Conservation (phyloP, 495 filamentous ascomycete species). For the Aspergillus egyptiacus region DNA sequence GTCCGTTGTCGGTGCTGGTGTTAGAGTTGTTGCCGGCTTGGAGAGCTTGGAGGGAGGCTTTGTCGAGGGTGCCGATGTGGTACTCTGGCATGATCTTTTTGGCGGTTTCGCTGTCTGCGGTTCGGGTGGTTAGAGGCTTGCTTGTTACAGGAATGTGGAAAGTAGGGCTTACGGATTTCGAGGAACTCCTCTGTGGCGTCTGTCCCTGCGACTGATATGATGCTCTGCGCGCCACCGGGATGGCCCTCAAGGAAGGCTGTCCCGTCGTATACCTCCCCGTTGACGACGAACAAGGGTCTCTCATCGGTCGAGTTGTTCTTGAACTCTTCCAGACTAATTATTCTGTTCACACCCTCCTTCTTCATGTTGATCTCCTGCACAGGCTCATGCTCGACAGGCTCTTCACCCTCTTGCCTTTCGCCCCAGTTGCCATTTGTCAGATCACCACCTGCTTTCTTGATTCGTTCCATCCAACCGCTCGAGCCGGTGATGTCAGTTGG, state of each 20-base stretch:
- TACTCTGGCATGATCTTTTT: slow-evolving; percentile 88
- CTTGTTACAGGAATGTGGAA: neutral
- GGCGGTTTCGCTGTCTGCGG: slow-evolving; percentile 78
- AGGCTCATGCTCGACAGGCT: slow-evolving; percentile 34
- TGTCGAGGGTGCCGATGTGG: slow-evolving; percentile 74
- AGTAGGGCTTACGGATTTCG: slow-evolving; percentile 70
- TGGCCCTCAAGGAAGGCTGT: slow-evolving; percentile 78
- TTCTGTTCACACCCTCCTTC: slow-evolving; percentile 56
- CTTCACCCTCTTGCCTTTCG: slow-evolving; percentile 59
- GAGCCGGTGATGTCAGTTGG: slow-evolving; percentile 78
- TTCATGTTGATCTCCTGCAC: slow-evolving; percentile 77
- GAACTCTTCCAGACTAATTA: slow-evolving; percentile 68
- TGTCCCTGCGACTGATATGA: slow-evolving; percentile 73
- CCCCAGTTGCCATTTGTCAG: slow-evolving; percentile 83
- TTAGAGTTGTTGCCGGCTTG: slow-evolving; percentile 13
- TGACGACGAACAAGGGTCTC: slow-evolving; percentile 85
- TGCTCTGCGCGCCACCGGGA: slow-evolving; percentile 85
- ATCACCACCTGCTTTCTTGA: slow-evolving; percentile 84
- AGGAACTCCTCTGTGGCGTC: slow-evolving; percentile 93
- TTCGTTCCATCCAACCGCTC: slow-evolving; percentile 93
- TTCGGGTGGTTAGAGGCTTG: neutral
- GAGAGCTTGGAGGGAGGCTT: slow-evolving; percentile 50
- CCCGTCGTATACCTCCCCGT: slow-evolving; percentile 90
- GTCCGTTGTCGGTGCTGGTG: slow-evolving; percentile 15
- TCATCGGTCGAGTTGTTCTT: slow-evolving; percentile 58